phyloP scores from a whole-genome alignment of 345 rosid genomes.

The Hypericum perforatum region DNA sequence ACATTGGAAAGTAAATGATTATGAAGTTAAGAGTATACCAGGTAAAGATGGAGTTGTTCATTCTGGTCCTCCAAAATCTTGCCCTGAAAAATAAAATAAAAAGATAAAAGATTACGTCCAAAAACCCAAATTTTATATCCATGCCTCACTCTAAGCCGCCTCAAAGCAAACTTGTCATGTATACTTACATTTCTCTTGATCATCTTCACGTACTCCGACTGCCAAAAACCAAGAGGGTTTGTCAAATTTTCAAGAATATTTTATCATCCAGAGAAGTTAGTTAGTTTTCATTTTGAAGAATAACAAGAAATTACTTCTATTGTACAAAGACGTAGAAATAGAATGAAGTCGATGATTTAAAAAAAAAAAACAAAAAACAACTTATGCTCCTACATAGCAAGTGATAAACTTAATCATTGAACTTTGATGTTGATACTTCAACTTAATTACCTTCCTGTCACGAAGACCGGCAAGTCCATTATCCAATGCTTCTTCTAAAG shows the following conservation, averaged over 20 bases:
- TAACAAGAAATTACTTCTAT: too few species aligned
- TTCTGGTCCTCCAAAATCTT: constrained; percentile 32
- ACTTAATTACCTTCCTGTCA: constrained; percentile 33
- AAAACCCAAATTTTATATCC: neutral
- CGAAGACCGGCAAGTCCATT: constrained; percentile 49
- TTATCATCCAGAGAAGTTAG: too few species aligned
- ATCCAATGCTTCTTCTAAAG: constrained; percentile 58
- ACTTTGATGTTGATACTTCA: neutral
- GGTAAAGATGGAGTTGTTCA: constrained; percentile 28
- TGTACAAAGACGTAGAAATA: too few species aligned
- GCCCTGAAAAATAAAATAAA: constrained; percentile 14
- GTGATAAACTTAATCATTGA: neutral
- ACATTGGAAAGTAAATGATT: too few species aligned
- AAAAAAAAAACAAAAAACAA: constrained; percentile 2
- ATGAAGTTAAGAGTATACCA: constrained; percentile 20
- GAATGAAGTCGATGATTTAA: too few species aligned
- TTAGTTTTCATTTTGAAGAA: too few species aligned
- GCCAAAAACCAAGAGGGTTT: constrained; percentile 1
- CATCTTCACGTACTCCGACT: constrained; percentile 30
- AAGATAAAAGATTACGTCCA: constrained; percentile 2
- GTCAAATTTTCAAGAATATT: too few species aligned
- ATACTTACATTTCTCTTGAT: constrained; percentile 38
- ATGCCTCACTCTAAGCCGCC: neutral
- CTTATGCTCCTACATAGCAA: neutral
- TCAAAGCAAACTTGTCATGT: neutral